phyloP scores from a whole-genome alignment of 169 alveolate genomes.

The Eimeria necatrix region DNA sequence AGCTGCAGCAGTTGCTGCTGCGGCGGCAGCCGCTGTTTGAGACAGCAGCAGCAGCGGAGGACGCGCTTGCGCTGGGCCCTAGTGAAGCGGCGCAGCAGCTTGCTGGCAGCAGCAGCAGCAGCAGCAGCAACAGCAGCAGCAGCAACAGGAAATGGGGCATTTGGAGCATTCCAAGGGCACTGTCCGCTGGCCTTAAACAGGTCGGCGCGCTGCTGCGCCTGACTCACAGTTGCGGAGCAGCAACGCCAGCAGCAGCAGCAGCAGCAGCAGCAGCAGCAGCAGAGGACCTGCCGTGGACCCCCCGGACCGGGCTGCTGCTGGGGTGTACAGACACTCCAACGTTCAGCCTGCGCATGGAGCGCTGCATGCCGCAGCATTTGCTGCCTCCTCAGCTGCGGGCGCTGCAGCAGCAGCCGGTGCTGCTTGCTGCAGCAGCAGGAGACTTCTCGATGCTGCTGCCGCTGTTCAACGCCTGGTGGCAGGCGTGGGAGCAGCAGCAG shows the following conservation, averaged over 20 bases:
- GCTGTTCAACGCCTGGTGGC: conserved; percentile 19
- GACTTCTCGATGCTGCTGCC: conserved; percentile 50
- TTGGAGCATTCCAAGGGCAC: conserved; percentile 25
- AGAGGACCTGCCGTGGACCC: background rate
- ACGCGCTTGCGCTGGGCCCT: background rate
- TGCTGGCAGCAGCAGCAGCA: conserved; percentile 3
- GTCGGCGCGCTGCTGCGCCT: conserved; percentile 42
- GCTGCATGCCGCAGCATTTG: conserved; percentile 4
- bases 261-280: conserved; percentile 10
- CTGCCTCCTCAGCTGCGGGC: conserved; percentile 53
- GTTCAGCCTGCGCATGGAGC: background rate
- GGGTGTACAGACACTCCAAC: conserved; percentile 56
- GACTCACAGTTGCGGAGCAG: background rate
- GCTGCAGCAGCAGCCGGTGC: conserved; percentile 55
- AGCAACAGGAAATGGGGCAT: conserved; percentile 26
- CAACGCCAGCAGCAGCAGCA: conserved; percentile 8
- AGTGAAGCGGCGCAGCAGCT: conserved; percentile 10
- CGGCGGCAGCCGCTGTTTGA: background rate
- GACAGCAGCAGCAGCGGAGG: background rate
- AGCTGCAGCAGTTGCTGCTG: background rate
- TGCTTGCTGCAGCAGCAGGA: conserved; percentile 60
- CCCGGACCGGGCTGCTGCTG: conserved; percentile 14
- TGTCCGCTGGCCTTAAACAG: background rate
- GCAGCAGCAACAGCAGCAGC: conserved; percentile 36
- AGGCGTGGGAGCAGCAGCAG: conserved; percentile 50